Conservation (phyloP, 2,329 filamentous ascomycete species). For the Pseudocercospora crystallina region DNA sequence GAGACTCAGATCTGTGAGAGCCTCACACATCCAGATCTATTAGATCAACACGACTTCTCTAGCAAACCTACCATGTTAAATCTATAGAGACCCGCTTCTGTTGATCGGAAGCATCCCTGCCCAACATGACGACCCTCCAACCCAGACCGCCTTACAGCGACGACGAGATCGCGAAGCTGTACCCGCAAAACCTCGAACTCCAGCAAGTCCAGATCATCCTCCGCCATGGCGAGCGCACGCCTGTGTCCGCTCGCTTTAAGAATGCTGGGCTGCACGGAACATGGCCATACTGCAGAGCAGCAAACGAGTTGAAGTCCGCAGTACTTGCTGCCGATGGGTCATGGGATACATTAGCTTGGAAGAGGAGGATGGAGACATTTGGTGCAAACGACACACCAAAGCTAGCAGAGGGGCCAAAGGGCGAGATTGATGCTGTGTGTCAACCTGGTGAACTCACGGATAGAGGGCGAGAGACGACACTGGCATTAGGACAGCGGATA, state of each 20-base stretch:
- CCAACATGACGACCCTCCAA: constrained; percentile 71
- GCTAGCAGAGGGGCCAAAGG: constrained; percentile 65
- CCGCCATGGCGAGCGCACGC: constrained; percentile 64
- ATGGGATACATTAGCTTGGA: constrained; percentile 62
- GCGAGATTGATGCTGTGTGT: constrained; percentile 78
- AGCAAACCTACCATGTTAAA: constrained; percentile 8
- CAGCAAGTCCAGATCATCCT: constrained; percentile 83
- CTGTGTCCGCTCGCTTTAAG: constrained; percentile 83
- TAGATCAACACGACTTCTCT: too few relatives aligned
- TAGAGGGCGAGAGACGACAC: constrained; percentile 50
- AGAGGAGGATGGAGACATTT: constrained; percentile 80
- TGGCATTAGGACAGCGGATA: constrained; percentile 49
- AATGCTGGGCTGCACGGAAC: constrained; percentile 55
- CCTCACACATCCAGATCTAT: too few relatives aligned
- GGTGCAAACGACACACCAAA: constrained; percentile 60
- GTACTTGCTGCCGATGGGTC: constrained; percentile 56
- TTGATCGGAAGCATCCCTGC: constrained; percentile 1
- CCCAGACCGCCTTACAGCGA: constrained; percentile 75
- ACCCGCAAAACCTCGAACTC: constrained; percentile 76
- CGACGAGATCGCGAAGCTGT: constrained; percentile 77
- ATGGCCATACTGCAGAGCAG: constrained; percentile 90
- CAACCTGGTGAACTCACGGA: constrained; percentile 58
- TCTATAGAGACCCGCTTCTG: constrained; percentile 1
- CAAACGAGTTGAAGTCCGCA: constrained; percentile 66
- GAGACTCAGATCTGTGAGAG: too few relatives aligned